Evolutionary conservation across 768 basidiomycete species (phyloP).

Genomic region (Dentipellis sp.): DNA sequence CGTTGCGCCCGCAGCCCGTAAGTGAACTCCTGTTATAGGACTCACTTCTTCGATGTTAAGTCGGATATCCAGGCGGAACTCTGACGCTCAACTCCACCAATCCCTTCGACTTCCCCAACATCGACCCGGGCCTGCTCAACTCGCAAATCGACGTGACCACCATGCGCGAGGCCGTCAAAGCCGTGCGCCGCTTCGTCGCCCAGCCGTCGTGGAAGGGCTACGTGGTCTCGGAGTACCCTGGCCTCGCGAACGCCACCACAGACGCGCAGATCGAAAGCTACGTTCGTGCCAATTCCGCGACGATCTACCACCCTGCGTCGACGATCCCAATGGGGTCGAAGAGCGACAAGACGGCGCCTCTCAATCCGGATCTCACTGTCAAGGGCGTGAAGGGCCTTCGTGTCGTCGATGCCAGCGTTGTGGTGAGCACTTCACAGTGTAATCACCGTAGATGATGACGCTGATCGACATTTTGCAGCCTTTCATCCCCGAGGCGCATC

Average conservation of each 20-base stretch:
- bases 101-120: conserved; percentile 37
- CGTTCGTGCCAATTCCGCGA: not conserved
- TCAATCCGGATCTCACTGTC: conserved; percentile 12
- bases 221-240: conserved; percentile 15
- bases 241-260: conserved; percentile 6
- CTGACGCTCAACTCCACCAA: conserved; percentile 32
- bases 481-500: conserved; percentile 6
- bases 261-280: conserved; percentile 9
- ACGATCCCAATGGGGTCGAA: not conserved
- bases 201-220: conserved; percentile 22
- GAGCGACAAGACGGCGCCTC: not conserved
- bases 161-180: conserved; percentile 22
- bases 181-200: conserved; percentile 18
- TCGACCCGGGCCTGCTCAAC: conserved; percentile 39
- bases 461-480: not conserved
- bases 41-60: not conserved
- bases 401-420: conserved; percentile 10
- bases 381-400: conserved; percentile 10
- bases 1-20: conserved; percentile 8
- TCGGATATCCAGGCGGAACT: conserved; percentile 23
- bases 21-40: not conserved
- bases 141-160: conserved; percentile 23
- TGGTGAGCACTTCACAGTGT: conserved; percentile 3
- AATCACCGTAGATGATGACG: not conserved
- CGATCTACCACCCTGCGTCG: conserved; percentile 4